Evolutionary conservation across 306 rosid genomes (phyloP).

Genomic region (Cucurbita argyrosperma): DNA sequence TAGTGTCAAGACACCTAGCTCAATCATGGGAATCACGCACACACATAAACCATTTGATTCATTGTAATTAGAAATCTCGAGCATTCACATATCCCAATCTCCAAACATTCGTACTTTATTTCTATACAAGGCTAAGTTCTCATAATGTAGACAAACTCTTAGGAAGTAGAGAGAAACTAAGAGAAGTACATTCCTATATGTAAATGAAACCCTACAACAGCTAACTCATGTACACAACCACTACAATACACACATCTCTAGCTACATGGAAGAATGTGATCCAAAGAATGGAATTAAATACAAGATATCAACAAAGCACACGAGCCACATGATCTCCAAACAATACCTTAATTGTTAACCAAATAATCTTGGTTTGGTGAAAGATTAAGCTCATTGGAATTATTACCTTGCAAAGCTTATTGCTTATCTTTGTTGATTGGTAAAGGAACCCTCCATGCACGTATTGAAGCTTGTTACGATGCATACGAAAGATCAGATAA

Average conservation of each 20-base stretch:
- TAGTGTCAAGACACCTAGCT: no score
- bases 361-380: not conserved
- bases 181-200: not conserved
- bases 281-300: slow-evolving; percentile 4
- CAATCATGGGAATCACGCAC: no score
- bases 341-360: not conserved
- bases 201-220: not conserved
- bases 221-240: not conserved
- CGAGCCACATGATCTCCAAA: not conserved
- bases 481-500: not conserved
- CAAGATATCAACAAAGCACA: not conserved
- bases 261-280: not conserved
- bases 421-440: not conserved
- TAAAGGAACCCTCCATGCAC: not conserved
- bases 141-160: not conserved
- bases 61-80: no score
- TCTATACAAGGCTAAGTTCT: not conserved
- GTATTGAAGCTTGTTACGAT: not conserved
- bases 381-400: not conserved
- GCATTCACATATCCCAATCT: not conserved
- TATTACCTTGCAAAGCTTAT: not conserved
- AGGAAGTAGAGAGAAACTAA: not conserved
- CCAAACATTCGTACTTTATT: not conserved
- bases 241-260: not conserved
- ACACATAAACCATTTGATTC: no score